phyloP scores from a whole-genome alignment of 345 rosid species.

The Pistacia integerrima region DNA sequence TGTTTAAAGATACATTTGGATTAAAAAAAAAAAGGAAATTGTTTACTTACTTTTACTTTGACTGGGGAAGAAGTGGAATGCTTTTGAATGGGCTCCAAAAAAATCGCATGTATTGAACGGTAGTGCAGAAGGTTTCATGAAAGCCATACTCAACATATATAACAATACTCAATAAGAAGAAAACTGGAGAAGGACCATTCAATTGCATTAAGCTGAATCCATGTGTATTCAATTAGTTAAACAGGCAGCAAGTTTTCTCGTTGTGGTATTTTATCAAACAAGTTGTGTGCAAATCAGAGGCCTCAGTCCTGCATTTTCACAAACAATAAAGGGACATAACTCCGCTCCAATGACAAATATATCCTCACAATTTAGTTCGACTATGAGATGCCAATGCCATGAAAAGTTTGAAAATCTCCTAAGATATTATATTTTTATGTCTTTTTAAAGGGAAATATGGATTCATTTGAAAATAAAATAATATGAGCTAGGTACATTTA shows the following conservation, averaged over 20 bases:
- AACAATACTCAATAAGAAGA: neutral
- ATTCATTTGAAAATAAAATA: too few species aligned
- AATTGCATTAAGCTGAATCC: neutral
- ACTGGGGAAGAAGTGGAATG: constrained; percentile 21
- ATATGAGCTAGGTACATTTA: too few species aligned
- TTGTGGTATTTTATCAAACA: constrained; percentile 35
- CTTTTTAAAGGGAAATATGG: too few species aligned
- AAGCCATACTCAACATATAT: constrained; percentile 23
- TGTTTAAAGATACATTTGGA: too few species aligned
- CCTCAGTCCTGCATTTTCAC: constrained; percentile 4
- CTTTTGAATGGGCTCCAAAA: constrained; percentile 27
- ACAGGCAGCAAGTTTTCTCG: neutral
- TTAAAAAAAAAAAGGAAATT: neutral
- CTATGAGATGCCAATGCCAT: too few species aligned
- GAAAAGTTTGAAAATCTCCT: too few species aligned
- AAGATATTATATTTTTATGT: too few species aligned
- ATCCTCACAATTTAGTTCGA: too few species aligned
- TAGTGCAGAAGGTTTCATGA: constrained; percentile 22
- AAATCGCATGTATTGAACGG: constrained; percentile 33
- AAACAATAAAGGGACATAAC: neutral
- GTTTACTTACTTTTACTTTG: constrained; percentile 31
- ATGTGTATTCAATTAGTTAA: neutral
- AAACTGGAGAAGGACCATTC: neutral
- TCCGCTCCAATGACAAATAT: too few species aligned
- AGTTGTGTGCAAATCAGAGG: constrained; percentile 1